Percentiles rank a stretch among this genome's conserved stretches.
Conservation (phyloP, 257 asterid genomes). For the Perilla frutescens region DNA sequence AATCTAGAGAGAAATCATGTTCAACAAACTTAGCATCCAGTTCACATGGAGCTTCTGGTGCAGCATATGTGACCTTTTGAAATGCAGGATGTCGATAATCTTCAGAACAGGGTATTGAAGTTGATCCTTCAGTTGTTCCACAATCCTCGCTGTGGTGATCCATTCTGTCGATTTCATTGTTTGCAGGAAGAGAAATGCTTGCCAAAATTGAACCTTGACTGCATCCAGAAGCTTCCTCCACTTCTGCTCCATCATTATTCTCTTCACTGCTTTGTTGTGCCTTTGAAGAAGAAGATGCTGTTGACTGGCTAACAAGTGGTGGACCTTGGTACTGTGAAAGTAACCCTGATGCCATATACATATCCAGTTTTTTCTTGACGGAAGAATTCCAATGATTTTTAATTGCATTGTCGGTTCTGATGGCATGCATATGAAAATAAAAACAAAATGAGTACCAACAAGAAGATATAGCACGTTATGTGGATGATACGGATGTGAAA, state of each 20-base stretch:
- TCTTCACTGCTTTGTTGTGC: slow-evolving; percentile 73
- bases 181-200: slow-evolving; percentile 54
- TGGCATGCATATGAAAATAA: slow-evolving; percentile 38
- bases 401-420: slow-evolving; percentile 93
- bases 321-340: slow-evolving; percentile 69
- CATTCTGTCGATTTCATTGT: slow-evolving; percentile 47
- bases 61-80: slow-evolving; percentile 47
- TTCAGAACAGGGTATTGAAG: slow-evolving; percentile 46
- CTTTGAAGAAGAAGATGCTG: slow-evolving; percentile 59
- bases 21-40: slow-evolving; percentile 48
- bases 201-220: slow-evolving; percentile 64
- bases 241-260: slow-evolving; percentile 57
- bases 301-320: slow-evolving; percentile 51
- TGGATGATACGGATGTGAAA: slow-evolving; percentile 28
- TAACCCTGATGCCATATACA: slow-evolving; percentile 81
- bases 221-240: slow-evolving; percentile 75
- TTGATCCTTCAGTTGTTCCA: slow-evolving; percentile 45
- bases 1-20: slow-evolving; percentile 53
- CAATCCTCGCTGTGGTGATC: slow-evolving; percentile 45
- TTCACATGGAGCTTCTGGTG: slow-evolving; percentile 47
- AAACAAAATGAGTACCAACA: slow-evolving; percentile 28
- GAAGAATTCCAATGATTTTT: slow-evolving; percentile 97
- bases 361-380: slow-evolving; percentile 87
- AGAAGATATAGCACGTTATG: slow-evolving; percentile 28
- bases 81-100: slow-evolving; percentile 37